A percentile compares a stretch with the other conserved stretches of the same genome.
phyloP scores from a whole-genome alignment of 768 basidiomycete species.

The Hemileccinum rubropunctum region DNA sequence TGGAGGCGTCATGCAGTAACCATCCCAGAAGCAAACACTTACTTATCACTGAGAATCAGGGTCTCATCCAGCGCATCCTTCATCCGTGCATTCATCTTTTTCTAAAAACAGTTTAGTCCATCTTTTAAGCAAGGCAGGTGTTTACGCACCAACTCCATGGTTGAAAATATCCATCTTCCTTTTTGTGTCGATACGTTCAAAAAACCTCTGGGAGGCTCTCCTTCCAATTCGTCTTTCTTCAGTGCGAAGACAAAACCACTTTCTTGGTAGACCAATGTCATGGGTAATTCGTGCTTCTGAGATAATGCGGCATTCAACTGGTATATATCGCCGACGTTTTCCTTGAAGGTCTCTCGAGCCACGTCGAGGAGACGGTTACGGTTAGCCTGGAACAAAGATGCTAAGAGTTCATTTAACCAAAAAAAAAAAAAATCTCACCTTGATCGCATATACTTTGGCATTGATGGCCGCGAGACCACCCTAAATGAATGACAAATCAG shows the following conservation, averaged over 20 bases:
- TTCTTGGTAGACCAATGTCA: conserved; percentile 69
- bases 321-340: conserved; percentile 88
- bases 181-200: conserved; percentile 65
- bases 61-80: conserved; percentile 90
- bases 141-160: conserved; percentile 69
- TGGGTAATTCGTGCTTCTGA: conserved; percentile 61
- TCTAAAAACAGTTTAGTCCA: conserved; percentile 40
- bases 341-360: conserved; percentile 91
- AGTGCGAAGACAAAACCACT: conserved; percentile 71
- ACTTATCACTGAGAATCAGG: conserved; percentile 82
- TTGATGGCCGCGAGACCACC: conserved; percentile 73
- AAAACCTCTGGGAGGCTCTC: conserved; percentile 64
- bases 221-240: conserved; percentile 54
- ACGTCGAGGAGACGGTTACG: conserved; percentile 86
- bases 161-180: conserved; percentile 73
- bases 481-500: conserved; percentile 33
- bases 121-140: not conserved
- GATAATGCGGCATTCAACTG: conserved; percentile 58
- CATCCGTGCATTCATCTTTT: conserved; percentile 86
- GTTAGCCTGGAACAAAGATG: conserved; percentile 50
- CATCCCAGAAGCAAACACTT: conserved; percentile 4
- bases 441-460: conserved; percentile 86
- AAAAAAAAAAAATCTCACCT: conserved; percentile 33
- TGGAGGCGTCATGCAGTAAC: conserved; percentile 25
- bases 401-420: not conserved